Percentiles rank a stretch among this genome's conserved stretches.
These are phyloP conservation scores for Leccinum subrobustum DNA, from an alignment of 1,284 basidiomycete species.

Conservation along the genomic window DNA sequence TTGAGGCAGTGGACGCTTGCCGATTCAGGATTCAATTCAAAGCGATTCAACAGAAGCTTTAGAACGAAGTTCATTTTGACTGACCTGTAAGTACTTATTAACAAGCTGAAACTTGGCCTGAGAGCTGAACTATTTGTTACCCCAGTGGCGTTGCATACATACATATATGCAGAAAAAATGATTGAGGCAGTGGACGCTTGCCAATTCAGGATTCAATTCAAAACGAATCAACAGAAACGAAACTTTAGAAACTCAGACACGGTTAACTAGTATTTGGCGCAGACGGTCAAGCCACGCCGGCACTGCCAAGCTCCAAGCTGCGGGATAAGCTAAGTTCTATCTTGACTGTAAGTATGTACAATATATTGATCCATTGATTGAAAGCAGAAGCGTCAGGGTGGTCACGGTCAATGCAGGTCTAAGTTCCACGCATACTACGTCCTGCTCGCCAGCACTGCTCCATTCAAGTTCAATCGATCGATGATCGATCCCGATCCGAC, in stretches of 20 bases:
- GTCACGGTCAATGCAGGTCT: not conserved
- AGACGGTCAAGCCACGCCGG: not conserved
- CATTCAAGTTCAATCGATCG: not conserved
- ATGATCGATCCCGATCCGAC: not conserved
- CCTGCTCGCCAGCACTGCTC: not conserved
- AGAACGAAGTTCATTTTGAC: not conserved
- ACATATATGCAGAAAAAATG: not conserved
- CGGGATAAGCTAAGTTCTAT: not conserved
- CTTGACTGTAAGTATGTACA: not conserved
- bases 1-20: no score
- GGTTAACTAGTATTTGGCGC: not conserved
- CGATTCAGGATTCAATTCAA: no score
- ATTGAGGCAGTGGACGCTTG: not conserved
- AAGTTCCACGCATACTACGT: no score
- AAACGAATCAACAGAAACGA: not conserved
- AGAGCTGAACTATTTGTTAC: not conserved
- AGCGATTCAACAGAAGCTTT: not conserved
- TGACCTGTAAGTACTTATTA: not conserved
- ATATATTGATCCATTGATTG: not conserved
- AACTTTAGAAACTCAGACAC: not conserved
- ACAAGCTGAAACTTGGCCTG: not conserved
- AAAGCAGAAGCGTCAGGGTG: not conserved
- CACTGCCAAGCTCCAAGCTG: not conserved
- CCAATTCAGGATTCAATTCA: not conserved
- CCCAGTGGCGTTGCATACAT: no score